Evolutionary conservation across 805 yeast genomes (phyloP).

Genomic region (Cyberlindnera veronae): DNA sequence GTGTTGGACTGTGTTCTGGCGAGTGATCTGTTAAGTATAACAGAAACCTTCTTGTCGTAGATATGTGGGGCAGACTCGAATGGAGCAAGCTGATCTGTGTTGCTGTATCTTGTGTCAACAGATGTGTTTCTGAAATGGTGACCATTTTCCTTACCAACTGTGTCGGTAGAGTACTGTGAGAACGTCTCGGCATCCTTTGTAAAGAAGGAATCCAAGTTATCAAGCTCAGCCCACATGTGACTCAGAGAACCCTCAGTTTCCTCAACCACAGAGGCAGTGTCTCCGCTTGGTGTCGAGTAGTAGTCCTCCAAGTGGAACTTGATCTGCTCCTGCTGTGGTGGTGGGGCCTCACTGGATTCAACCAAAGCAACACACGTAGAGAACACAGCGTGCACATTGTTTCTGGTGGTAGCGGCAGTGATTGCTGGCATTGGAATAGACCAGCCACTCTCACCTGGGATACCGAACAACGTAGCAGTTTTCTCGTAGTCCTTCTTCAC

Average conservation of each 20-base stretch:
- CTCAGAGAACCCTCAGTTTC: slow-evolving; percentile 74
- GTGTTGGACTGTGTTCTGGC: slow-evolving; percentile 72
- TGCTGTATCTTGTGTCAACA: slow-evolving; percentile 57
- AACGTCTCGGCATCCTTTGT: slow-evolving; percentile 50
- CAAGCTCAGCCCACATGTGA: slow-evolving; percentile 90
- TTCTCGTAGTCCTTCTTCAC: slow-evolving; percentile 78
- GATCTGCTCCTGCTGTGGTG: slow-evolving; percentile 32
- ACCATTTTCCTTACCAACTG: slow-evolving; percentile 23
- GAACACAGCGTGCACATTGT: slow-evolving; percentile 93
- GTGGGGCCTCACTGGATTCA: slow-evolving; percentile 27
- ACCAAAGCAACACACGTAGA: slow-evolving; percentile 61
- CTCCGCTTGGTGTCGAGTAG: slow-evolving; percentile 33
- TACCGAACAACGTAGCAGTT: slow-evolving; percentile 87
- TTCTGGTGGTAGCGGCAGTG: slow-evolving; percentile 82
- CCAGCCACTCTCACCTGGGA: slow-evolving; percentile 97
- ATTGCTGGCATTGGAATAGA: slow-evolving; percentile 93
- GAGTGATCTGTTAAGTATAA: slow-evolving; percentile 67
- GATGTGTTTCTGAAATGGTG: slow-evolving; percentile 43
- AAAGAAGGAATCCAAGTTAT: slow-evolving; percentile 84
- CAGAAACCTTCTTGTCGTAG: slow-evolving; percentile 75
- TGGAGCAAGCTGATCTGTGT: slow-evolving; percentile 43
- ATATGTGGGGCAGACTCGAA: slow-evolving; percentile 72
- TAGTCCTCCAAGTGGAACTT: slow-evolving; percentile 61
- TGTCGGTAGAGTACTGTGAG: slow-evolving; percentile 23
- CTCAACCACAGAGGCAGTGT: slow-evolving; percentile 49